These are phyloP conservation scores for Helianthus annuus DNA, from an alignment of 129 eudicot genomes.

Conservation along the genomic window HanXRQr2.0-SUNRISE NC_035435.2:77861144-77861643, in stretches of 20 bases:
- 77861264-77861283: conserved; percentile 95
- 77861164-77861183: conserved; percentile 80
- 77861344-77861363: conserved; percentile 91
- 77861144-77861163: conserved; percentile 83
- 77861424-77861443: neutral
- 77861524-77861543: conserved; percentile 86
- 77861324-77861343: conserved; percentile 84
- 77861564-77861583: conserved; percentile 97
- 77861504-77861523: conserved; percentile 88
- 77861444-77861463: neutral
- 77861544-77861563: conserved; percentile 98
- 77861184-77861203: conserved; percentile 68
- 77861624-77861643: conserved; percentile 99
- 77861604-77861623: conserved; percentile 75
- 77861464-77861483: conserved; percentile 48
- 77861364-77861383: conserved; percentile 90
- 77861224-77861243: conserved; percentile 84
- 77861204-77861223: conserved; percentile 91
- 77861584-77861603: conserved; percentile 91
- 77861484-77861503: conserved; percentile 90
- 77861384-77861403: conserved; percentile 96
- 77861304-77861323: conserved; percentile 80
- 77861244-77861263: conserved; percentile 76
- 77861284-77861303: conserved; percentile 88
- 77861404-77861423: conserved; percentile 56